phyloP scores from a whole-genome alignment of 176 grass and related monocot genomes.

The Poa annua region DNA sequence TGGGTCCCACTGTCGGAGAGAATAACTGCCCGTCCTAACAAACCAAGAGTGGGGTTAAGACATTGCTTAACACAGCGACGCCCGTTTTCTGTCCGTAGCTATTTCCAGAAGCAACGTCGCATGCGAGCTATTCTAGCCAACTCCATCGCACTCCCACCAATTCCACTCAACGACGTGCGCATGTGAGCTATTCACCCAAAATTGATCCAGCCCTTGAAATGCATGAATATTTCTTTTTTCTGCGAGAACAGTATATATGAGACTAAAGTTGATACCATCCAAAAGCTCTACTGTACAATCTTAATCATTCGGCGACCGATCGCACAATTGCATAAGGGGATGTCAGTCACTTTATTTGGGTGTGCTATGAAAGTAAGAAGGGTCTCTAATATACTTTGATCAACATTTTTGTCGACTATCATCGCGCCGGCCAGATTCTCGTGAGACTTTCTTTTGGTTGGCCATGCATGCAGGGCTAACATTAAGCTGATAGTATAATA shows the following conservation, averaged over 20 bases:
- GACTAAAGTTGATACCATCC: slow-evolving; percentile 6
- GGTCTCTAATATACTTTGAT: neutral
- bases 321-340: neutral
- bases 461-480: neutral
- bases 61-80: too few relatives aligned
- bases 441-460: neutral
- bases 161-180: too few relatives aligned
- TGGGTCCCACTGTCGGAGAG: too few relatives aligned
- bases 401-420: neutral
- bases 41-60: too few relatives aligned
- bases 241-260: neutral
- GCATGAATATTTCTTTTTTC: neutral
- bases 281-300: neutral
- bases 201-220: neutral
- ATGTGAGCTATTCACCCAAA: too few relatives aligned
- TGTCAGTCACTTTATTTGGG: neutral
- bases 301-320: neutral
- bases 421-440: neutral
- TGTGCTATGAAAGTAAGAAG: neutral
- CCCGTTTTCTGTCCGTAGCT: too few relatives aligned
- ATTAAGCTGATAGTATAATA: neutral
- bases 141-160: too few relatives aligned
- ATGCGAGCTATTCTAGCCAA: too few relatives aligned
- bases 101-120: too few relatives aligned
- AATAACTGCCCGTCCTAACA: too few relatives aligned